phyloP scores from a whole-genome alignment of 2,329 filamentous ascomycete species.

The Diaporthe aspalathi region DNA sequence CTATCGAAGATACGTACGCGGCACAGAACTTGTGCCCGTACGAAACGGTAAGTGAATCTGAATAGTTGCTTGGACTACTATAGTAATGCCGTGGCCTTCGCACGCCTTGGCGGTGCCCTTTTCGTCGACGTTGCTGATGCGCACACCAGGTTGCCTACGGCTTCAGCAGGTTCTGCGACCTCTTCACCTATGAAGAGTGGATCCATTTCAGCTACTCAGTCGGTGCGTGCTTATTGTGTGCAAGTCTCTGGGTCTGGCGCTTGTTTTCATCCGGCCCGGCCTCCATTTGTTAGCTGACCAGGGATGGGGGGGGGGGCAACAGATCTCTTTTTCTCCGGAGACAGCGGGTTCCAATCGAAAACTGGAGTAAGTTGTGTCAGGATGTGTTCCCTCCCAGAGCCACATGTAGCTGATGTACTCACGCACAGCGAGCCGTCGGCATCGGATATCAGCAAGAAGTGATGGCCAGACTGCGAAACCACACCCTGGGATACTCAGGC shows the following conservation, averaged over 20 bases:
- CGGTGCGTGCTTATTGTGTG: slow-evolving; percentile 46
- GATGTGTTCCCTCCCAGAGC: neutral
- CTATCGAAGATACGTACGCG: slow-evolving; percentile 70
- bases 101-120: neutral
- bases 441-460: slow-evolving; percentile 80
- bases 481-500: slow-evolving; percentile 68
- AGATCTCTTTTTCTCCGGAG: slow-evolving; percentile 71
- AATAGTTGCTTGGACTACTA: neutral
- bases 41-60: slow-evolving; percentile 64
- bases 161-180: slow-evolving; percentile 77
- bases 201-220: slow-evolving; percentile 76
- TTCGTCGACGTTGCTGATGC: slow-evolving; percentile 28
- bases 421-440: slow-evolving; percentile 72
- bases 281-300: neutral
- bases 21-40: slow-evolving; percentile 81
- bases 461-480: slow-evolving; percentile 75
- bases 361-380: slow-evolving; percentile 60
- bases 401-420: slow-evolving; percentile 8
- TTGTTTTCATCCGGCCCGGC: neutral
- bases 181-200: slow-evolving; percentile 84
- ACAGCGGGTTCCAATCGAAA: slow-evolving; percentile 71
- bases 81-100: neutral
- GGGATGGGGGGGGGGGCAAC: no score
- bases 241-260: neutral
- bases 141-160: slow-evolving; percentile 70